A percentile compares a stretch with the other conserved stretches of the same genome.
Conservation (phyloP, 805 yeast species). For the Cyberlindnera mycetangii region DNA sequence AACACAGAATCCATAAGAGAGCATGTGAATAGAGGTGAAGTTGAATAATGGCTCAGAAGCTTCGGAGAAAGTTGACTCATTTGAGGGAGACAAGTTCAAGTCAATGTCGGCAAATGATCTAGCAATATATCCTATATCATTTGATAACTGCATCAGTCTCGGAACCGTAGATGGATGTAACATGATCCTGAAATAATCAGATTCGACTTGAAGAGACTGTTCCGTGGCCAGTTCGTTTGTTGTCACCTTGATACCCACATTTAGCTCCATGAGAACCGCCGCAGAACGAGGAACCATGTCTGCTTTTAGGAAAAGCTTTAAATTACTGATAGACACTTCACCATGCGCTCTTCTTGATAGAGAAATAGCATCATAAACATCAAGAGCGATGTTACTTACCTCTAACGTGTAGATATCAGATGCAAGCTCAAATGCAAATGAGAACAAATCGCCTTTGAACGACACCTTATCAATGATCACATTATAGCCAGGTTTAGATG, state of each 20-base stretch:
- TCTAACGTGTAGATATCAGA: slow-evolving; percentile 9
- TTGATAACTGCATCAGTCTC: slow-evolving; percentile 22
- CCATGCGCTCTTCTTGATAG: slow-evolving; percentile 17
- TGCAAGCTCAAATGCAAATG: slow-evolving; percentile 5
- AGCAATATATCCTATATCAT: slow-evolving; percentile 9
- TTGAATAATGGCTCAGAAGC: slow-evolving; percentile 2
- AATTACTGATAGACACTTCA: slow-evolving; percentile 26
- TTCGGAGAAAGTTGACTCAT: neutral
- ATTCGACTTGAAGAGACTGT: slow-evolving; percentile 53
- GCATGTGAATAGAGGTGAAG: slow-evolving; percentile 50
- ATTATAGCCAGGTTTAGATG: neutral
- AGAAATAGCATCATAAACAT: slow-evolving; percentile 13
- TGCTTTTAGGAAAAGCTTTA: slow-evolving; percentile 31
- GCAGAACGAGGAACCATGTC: slow-evolving; percentile 34
- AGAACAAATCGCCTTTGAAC: slow-evolving; percentile 8
- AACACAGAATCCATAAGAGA: slow-evolving; percentile 63
- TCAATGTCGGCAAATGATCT: neutral
- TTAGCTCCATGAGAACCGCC: slow-evolving; percentile 44
- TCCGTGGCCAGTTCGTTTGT: slow-evolving; percentile 33
- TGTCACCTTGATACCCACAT: slow-evolving; percentile 41
- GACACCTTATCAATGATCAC: slow-evolving; percentile 7
- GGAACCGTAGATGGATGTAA: slow-evolving; percentile 50
- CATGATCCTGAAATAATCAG: slow-evolving; percentile 56
- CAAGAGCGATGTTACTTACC: slow-evolving; percentile 9
- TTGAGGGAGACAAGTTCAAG: neutral